Conservation (phyloP, 176 grass and related monocot species). For the Eragrostis curvula region DNA sequence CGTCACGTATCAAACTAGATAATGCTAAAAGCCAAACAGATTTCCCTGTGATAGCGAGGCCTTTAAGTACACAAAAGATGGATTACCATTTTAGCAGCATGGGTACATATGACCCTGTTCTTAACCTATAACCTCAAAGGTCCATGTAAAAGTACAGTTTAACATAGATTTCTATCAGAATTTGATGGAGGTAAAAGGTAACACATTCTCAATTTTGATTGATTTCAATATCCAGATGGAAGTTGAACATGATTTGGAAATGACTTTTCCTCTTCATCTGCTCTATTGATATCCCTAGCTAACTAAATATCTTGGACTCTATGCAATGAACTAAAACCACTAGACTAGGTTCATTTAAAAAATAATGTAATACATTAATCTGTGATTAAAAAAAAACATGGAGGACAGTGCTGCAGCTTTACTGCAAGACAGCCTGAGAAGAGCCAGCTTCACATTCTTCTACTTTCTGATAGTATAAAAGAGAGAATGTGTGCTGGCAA, state of each 20-base stretch:
- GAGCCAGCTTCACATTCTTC: background rate
- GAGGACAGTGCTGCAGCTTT: background rate
- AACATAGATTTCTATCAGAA: background rate
- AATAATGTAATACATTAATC: constrained; percentile 21
- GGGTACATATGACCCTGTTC: background rate
- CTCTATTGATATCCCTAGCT: background rate
- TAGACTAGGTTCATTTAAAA: constrained; percentile 18
- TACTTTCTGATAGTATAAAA: constrained; percentile 30
- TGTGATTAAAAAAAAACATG: constrained; percentile 25
- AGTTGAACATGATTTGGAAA: background rate
- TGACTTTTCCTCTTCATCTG: background rate
- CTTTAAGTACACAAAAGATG: background rate
- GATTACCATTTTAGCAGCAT: background rate
- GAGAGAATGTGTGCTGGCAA: background rate
- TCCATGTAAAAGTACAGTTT: background rate
- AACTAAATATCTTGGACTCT: constrained; percentile 4
- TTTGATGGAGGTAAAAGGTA: background rate
- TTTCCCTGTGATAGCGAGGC: background rate
- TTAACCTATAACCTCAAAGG: background rate
- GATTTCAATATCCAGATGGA: background rate
- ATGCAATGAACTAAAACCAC: constrained; percentile 22
- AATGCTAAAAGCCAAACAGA: background rate
- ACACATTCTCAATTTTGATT: background rate
- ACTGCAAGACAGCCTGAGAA: background rate
- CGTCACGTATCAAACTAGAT: constrained; percentile 12